These are phyloP conservation scores for Plasmodium cynomolgi DNA, from an alignment of 169 alveolate species.

Conservation along the genomic window DNA sequence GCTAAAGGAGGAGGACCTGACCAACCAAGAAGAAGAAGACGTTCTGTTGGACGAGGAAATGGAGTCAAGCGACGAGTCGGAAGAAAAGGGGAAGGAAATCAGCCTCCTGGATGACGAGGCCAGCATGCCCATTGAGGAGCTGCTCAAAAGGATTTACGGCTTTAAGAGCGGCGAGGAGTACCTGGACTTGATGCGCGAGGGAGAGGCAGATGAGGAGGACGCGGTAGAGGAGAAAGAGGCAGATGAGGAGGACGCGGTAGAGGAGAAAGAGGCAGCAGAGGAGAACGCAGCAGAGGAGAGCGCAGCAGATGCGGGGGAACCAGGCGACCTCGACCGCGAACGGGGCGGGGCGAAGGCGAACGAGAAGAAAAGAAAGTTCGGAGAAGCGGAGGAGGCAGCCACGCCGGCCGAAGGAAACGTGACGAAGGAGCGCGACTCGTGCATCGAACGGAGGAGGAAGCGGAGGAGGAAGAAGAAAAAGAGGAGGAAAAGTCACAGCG, in stretches of 20 bases:
- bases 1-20: conserved; percentile 36
- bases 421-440: not conserved
- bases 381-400: not conserved
- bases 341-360: not conserved
- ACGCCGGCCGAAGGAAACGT: not conserved
- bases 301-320: not conserved
- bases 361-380: not conserved
- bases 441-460: conserved; percentile 18
- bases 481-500: not conserved
- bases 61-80: conserved; percentile 35
- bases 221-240: not conserved
- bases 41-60: conserved; percentile 31
- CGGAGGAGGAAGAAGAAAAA: not conserved
- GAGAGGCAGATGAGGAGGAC: conserved; percentile 1
- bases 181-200: conserved; percentile 13
- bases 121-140: conserved; percentile 33
- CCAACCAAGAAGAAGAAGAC: conserved; percentile 58
- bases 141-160: conserved; percentile 13
- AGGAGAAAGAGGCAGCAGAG: conserved; percentile 2
- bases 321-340: not conserved
- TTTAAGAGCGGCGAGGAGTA: conserved; percentile 24
- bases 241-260: conserved; percentile 3
- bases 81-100: conserved; percentile 43
- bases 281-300: not conserved
- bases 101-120: conserved; percentile 47